Evolutionary conservation across 2,329 filamentous ascomycete species (phyloP).

Genomic region (Monosporascus sp.): DNA sequence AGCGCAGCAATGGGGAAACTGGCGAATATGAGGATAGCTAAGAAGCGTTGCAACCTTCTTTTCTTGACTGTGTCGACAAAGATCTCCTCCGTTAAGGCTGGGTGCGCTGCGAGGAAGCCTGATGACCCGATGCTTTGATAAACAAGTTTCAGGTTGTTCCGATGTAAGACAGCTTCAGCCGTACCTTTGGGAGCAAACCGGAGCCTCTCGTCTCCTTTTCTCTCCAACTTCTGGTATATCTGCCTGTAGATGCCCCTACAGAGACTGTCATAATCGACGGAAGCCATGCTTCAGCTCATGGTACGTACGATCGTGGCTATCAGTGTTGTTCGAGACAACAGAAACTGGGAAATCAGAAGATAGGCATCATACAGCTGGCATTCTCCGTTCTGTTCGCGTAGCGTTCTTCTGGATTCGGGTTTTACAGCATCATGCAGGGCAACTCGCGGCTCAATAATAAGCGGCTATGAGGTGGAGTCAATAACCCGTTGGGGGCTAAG

Average conservation of each 20-base stretch:
- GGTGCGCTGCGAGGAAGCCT: conserved; percentile 3
- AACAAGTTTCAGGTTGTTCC: conserved; percentile 12
- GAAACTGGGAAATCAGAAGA: no score
- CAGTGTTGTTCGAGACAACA: no score
- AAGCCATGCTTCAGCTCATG: not conserved
- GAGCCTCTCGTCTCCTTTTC: conserved; percentile 9
- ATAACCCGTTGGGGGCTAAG: not conserved
- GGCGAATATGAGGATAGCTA: conserved; percentile 28
- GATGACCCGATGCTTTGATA: conserved; percentile 10
- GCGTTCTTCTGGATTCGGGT: not conserved
- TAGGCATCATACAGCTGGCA: no score
- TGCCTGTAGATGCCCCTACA: conserved; percentile 4
- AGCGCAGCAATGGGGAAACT: conserved; percentile 19
- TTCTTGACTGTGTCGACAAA: conserved; percentile 14
- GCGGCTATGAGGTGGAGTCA: not conserved
- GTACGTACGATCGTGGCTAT: no score
- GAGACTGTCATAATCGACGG: not conserved
- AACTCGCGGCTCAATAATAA: not conserved
- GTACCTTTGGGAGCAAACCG: conserved; percentile 19
- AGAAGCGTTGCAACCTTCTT: conserved; percentile 24
- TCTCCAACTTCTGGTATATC: conserved; percentile 12
- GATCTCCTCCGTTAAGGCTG: conserved; percentile 10
- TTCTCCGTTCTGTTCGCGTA: no score
- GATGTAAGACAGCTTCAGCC: conserved; percentile 10
- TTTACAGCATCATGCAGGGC: not conserved